Percentiles rank a stretch among this genome's conserved stretches.
Evolutionary conservation across 495 filamentous ascomycete species (phyloP).

Genomic region (Evernia prunastri): DNA sequence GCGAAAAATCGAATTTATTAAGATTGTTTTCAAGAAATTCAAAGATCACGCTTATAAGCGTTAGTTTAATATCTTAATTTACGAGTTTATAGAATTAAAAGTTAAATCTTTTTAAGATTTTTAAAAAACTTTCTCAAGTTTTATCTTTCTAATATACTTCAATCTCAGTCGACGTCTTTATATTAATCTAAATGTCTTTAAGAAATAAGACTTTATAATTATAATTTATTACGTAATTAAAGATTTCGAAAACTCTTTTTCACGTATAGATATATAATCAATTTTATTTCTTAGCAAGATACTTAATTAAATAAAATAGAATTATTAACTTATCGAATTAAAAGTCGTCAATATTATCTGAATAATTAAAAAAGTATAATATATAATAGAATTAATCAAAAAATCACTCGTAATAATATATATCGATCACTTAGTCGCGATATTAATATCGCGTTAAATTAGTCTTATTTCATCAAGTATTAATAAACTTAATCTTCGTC

Average conservation of each 20-base stretch:
- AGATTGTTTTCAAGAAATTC: background rate
- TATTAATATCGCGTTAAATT: constrained; percentile 10
- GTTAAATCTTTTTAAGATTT: background rate
- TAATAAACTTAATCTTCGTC: constrained; percentile 11
- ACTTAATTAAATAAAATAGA: background rate
- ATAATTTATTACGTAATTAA: constrained; percentile 9
- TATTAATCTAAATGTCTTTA: constrained; percentile 10
- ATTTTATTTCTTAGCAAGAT: constrained; percentile 11
- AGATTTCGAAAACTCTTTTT: background rate
- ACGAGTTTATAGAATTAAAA: background rate
- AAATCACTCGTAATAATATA: background rate
- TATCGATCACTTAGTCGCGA: constrained; percentile 2
- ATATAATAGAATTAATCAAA: background rate
- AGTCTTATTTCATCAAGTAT: constrained; percentile 11
- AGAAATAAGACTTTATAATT: background rate
- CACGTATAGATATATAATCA: background rate
- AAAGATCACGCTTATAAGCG: background rate
- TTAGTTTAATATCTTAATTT: background rate
- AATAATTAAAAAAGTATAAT: background rate
- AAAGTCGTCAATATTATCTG: background rate
- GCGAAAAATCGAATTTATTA: background rate
- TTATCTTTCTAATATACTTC: constrained; percentile 2
- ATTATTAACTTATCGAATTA: background rate
- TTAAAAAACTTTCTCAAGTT: background rate
- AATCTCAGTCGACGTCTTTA: background rate